Conservation (phyloP, 176 grass and related monocot genomes). For the Themeda triandra region DNA sequence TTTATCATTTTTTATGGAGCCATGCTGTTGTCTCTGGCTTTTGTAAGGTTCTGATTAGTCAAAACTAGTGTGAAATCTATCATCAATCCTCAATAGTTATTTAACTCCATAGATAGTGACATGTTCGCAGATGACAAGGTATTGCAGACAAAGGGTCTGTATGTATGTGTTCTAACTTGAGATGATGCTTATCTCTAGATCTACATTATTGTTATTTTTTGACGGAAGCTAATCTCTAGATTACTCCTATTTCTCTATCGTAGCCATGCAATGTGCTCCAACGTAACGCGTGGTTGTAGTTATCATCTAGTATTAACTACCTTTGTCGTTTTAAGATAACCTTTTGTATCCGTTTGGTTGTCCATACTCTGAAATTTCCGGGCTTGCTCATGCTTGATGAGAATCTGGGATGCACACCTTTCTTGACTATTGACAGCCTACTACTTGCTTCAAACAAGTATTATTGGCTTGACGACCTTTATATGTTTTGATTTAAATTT, state of each 20-base stretch:
- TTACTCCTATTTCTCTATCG: neutral
- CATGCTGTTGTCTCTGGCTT: conserved; percentile 24
- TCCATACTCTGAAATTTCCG: conserved; percentile 23
- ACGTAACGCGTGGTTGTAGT: neutral
- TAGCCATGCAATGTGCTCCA: conserved; percentile 3
- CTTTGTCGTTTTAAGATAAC: conserved; percentile 36
- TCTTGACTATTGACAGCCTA: conserved; percentile 27
- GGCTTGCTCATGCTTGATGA: neutral
- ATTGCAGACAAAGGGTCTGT: conserved; percentile 23
- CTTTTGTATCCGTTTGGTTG: conserved; percentile 33
- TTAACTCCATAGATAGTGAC: conserved; percentile 30
- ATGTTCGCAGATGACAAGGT: conserved; percentile 20
- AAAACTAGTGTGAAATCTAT: conserved; percentile 32
- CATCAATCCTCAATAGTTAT: conserved; percentile 22
- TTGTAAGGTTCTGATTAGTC: conserved; percentile 47
- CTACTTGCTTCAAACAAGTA: neutral
- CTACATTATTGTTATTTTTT: neutral
- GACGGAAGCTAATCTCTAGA: neutral
- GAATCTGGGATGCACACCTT: conserved; percentile 15
- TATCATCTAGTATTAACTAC: conserved; percentile 19
- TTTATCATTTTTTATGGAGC: conserved; percentile 10
- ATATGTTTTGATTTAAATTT: neutral
- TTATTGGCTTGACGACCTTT: neutral
- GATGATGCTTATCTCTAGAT: conserved; percentile 5
- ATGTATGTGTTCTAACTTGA: neutral